Base-by-base conservation (phyloP, 768 basidiomycete genomes). In the Tremella fuciformis region DNA sequence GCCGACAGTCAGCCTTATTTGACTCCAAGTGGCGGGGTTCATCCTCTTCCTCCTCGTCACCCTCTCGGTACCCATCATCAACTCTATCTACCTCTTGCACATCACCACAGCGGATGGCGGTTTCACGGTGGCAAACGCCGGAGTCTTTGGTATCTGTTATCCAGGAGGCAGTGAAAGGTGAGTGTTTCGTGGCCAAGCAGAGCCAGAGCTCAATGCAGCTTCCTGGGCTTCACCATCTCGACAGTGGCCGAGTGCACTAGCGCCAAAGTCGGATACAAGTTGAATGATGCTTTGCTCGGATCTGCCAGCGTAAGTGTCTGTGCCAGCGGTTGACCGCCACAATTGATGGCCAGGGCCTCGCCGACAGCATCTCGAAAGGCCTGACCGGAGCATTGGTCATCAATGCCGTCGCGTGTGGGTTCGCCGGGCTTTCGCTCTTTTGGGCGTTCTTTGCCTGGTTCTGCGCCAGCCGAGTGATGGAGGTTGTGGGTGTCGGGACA, bases 81-180 rank as follows among this genome's bases (percentile, higher is more conserved):
- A 25, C 85, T 84, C 2, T 58, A 82, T 87, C 50, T 84, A 80
- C 75, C 79, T 86, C 50, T 83, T 86, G 69, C 76, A 79, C 40
- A 78, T 86, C 50, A 64, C 78, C 15, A 66, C 78, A 11, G 74
- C 78, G 13, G 66, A 73, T 52, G 62, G 80, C 50, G 25, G 44
- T 0, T 34, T 34, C 29, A 50, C 58, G 8, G 64, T 54, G 15
- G 83, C 89, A 9, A 81, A 84, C 37, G 86, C 90, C 60, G 90
- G 90, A 2, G 85, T 90, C 4, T 91, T 89, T 86, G 90, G 90
- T 0, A 80, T 86, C 37, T 92, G 90, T 76, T 85, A 85, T 0
- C 80, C 81, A 26, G 78, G 62, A 13, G 60, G 60, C 21, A 51
- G 48, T 50, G 63, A 60, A 13, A 52, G 50, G 64, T 69, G 37